These are phyloP conservation scores for Fusarium sp. DNA, from an alignment of 2,329 filamentous ascomycete genomes.

Conservation along the genomic window DNA sequence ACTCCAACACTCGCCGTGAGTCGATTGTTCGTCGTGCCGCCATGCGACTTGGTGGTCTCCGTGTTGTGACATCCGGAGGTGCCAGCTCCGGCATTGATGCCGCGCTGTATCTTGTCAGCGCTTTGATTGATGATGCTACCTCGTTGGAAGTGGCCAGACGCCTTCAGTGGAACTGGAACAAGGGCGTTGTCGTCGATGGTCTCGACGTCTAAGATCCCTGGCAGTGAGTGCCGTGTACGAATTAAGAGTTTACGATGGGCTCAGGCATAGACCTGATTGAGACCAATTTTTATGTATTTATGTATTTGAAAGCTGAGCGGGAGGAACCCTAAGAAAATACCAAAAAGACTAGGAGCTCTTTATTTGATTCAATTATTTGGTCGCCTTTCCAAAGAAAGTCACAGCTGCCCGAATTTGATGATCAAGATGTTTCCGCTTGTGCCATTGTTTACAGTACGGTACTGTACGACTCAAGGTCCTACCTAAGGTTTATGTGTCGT, in stretches of 20 bases:
- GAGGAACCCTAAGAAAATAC: slow-evolving; percentile 46
- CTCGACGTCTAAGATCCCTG: slow-evolving; percentile 75
- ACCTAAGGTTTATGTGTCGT: slow-evolving; percentile 6
- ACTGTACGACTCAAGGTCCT: neutral
- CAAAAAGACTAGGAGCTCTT: slow-evolving; percentile 46
- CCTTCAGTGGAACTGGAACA: slow-evolving; percentile 87
- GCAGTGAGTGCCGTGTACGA: slow-evolving; percentile 47
- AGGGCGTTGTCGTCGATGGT: slow-evolving; percentile 85
- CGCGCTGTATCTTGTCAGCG: slow-evolving; percentile 84
- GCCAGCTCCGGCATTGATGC: slow-evolving; percentile 85
- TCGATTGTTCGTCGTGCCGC: slow-evolving; percentile 82
- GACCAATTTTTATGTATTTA: slow-evolving; percentile 44
- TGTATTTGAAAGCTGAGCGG: slow-evolving; percentile 43
- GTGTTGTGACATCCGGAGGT: slow-evolving; percentile 84
- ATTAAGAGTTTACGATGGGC: slow-evolving; percentile 40
- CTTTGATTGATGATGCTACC: slow-evolving; percentile 80
- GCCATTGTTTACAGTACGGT: neutral
- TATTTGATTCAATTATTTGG: slow-evolving; percentile 43
- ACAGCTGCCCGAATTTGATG: neutral
- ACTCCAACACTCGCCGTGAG: slow-evolving; percentile 79
- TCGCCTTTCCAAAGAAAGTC: slow-evolving; percentile 16
- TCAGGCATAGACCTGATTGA: slow-evolving; percentile 38
- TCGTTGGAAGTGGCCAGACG: slow-evolving; percentile 79
- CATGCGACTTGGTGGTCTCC: slow-evolving; percentile 75
- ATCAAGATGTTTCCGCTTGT: neutral